A percentile compares a stretch with the other conserved stretches of the same genome.
These are phyloP conservation scores for Allomyces macrogynus DNA, from an alignment of 192 early-diverging fungal species.

Conservation along the genomic window DNA sequence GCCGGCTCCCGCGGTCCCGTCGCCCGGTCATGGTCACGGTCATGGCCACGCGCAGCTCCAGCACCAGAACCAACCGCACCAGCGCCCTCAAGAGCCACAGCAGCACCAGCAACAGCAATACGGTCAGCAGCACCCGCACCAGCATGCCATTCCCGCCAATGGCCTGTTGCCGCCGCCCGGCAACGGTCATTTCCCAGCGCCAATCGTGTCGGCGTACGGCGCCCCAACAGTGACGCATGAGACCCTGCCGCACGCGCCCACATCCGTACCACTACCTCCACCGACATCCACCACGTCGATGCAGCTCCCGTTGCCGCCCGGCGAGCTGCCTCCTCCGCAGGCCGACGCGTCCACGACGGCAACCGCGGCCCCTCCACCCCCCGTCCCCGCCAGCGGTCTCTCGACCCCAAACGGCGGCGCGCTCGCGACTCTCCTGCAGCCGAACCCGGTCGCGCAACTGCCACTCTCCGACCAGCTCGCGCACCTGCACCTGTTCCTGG, in stretches of 20 bases:
- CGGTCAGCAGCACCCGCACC: neutral
- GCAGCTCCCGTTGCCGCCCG: too few relatives aligned
- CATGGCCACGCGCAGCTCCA: neutral
- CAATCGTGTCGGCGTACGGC: neutral
- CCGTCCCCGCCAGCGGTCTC: neutral
- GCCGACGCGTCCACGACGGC: neutral
- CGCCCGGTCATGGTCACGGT: too few relatives aligned
- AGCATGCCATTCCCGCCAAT: neutral
- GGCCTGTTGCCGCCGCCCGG: too few relatives aligned
- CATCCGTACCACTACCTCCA: too few relatives aligned
- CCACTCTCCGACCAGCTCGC: conserved; percentile 12
- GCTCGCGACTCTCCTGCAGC: neutral
- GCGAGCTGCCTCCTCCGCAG: neutral
- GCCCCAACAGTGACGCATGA: too few relatives aligned
- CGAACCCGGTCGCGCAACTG: neutral
- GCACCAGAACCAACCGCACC: too few relatives aligned
- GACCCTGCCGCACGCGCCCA: too few relatives aligned
- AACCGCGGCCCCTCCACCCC: neutral
- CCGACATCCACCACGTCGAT: too few relatives aligned
- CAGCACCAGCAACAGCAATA: neutral
- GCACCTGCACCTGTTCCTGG: conserved; percentile 34
- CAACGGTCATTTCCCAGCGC: neutral
- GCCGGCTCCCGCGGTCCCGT: too few relatives aligned
- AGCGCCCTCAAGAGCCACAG: neutral
- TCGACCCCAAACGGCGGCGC: neutral